Percentiles rank a stretch among this genome's conserved stretches.
Conservation (phyloP, 108 stramenopile species). For the Fragilaria radians region DNA sequence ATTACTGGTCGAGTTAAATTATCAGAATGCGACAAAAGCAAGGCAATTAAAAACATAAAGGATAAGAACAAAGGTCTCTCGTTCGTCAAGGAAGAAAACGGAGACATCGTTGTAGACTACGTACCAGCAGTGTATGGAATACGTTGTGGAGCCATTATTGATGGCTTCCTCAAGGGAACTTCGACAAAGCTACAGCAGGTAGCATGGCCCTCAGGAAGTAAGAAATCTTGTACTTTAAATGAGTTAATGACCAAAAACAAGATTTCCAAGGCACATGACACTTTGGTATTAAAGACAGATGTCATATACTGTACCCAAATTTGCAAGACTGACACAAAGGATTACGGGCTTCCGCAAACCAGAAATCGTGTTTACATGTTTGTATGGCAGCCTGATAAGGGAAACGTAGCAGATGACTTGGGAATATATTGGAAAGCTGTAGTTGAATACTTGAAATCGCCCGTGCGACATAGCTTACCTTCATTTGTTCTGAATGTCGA, state of each 20-base stretch:
- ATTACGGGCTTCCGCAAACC: slow-evolving; percentile 76
- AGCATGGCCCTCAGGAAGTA: slow-evolving; percentile 26
- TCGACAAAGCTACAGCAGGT: slow-evolving; percentile 10
- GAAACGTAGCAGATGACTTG: slow-evolving; percentile 47
- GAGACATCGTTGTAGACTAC: slow-evolving; percentile 33
- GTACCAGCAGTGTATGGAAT: slow-evolving; percentile 52
- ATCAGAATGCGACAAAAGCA: slow-evolving; percentile 16
- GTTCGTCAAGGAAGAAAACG: slow-evolving; percentile 19
- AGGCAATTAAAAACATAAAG: slow-evolving; percentile 31
- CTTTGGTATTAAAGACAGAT: slow-evolving; percentile 45
- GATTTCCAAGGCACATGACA: slow-evolving; percentile 38
- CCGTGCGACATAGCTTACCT: slow-evolving; percentile 60
- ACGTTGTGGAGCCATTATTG: slow-evolving; percentile 47
- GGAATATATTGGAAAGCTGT: slow-evolving; percentile 62
- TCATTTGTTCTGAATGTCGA: slow-evolving; percentile 58
- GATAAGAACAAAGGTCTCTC: slow-evolving; percentile 25
- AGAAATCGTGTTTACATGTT: slow-evolving; percentile 64
- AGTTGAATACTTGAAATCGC: slow-evolving; percentile 45
- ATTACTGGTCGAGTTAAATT: slow-evolving; percentile 55
- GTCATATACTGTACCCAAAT: slow-evolving; percentile 52
- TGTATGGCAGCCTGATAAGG: slow-evolving; percentile 49
- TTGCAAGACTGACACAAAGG: slow-evolving; percentile 62
- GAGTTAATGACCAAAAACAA: slow-evolving; percentile 46
- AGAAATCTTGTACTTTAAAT: slow-evolving; percentile 34
- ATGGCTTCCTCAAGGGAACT: slow-evolving; percentile 34